phyloP scores from a whole-genome alignment of 2,329 filamentous ascomycete species.

The Fusarium circinatum region DNA sequence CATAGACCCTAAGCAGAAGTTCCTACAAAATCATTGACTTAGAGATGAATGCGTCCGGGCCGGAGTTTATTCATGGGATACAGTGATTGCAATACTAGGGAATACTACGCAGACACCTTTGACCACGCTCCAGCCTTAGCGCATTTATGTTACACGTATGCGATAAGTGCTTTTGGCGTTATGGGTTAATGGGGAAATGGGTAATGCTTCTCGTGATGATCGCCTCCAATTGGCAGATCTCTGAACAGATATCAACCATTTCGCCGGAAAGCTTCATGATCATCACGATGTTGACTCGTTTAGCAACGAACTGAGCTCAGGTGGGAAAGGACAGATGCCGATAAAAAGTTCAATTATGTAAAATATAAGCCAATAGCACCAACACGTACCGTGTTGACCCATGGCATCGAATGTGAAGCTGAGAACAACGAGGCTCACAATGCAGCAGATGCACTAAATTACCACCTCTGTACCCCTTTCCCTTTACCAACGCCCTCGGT shows the following conservation, averaged over 20 bases:
- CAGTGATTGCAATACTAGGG: too few relatives aligned
- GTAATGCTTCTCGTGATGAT: background rate
- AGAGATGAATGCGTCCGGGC: too few relatives aligned
- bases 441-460: slow-evolving; percentile 4
- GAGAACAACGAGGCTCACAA: background rate
- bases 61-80: too few relatives aligned
- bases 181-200: background rate
- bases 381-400: background rate
- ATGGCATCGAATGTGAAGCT: background rate
- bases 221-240: background rate
- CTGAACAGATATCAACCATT: background rate
- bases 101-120: background rate
- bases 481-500: slow-evolving; percentile 57
- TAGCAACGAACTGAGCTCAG: background rate
- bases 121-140: background rate
- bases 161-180: background rate
- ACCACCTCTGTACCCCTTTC: slow-evolving; percentile 49
- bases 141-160: background rate
- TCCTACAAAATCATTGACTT: too few relatives aligned
- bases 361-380: background rate
- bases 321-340: background rate
- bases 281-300: background rate
- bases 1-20: too few relatives aligned
- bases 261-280: background rate
- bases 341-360: background rate